Conservation (phyloP, 495 filamentous ascomycete species). For the Aspergillus diversus region DNA sequence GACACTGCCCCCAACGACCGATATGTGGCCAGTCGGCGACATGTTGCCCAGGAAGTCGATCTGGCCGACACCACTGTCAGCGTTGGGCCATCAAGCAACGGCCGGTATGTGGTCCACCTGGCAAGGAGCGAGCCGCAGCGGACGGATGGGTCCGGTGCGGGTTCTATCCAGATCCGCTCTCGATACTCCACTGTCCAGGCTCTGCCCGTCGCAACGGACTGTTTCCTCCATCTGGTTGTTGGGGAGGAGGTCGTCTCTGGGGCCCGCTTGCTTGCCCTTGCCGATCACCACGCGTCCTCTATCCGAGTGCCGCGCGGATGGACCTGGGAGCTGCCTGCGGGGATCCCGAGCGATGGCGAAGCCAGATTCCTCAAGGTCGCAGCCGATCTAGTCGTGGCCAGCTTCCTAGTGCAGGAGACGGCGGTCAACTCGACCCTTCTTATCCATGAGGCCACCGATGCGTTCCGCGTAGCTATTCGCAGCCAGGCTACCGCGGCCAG, state of each 20-base stretch:
- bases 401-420: not conserved
- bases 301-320: no score
- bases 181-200: not conserved
- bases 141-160: no score
- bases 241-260: not conserved
- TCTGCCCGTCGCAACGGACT: not conserved
- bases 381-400: not conserved
- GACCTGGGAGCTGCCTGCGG: no score
- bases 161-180: not conserved
- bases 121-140: not conserved
- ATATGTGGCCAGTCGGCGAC: not conserved
- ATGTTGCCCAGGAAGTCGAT: no score
- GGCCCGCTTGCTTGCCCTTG: not conserved
- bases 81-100: no score
- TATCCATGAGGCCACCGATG: not conserved
- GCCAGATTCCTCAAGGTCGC: not conserved
- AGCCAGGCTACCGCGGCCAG: no score
- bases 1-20: conserved; percentile 7
- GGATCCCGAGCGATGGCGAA: not conserved
- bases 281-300: no score
- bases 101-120: no score
- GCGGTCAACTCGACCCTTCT: not conserved
- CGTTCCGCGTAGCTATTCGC: not conserved
- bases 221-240: not conserved
- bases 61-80: no score